Evolutionary conservation across 2,329 filamentous ascomycete species (phyloP).

Genomic region (Aureobasidium namibiae): DNA sequence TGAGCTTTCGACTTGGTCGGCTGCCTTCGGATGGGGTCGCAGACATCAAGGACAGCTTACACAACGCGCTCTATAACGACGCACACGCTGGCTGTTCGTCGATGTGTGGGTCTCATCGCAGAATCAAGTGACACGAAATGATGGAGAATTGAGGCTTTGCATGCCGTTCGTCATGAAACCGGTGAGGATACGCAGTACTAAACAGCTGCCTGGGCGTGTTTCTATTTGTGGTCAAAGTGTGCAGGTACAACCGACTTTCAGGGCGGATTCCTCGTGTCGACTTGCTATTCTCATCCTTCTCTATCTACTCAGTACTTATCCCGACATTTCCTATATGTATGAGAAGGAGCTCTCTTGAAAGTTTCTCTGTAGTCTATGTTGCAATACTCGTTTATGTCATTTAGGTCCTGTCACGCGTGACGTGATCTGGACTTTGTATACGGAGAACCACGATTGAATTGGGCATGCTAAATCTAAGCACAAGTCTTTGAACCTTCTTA

Average conservation of each 20-base stretch:
- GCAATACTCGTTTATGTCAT: too few species aligned
- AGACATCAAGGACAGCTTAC: neutral
- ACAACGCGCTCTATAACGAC: neutral
- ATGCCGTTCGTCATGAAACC: neutral
- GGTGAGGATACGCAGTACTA: neutral
- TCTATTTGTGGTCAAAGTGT: neutral
- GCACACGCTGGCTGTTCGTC: neutral
- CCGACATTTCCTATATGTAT: too few species aligned
- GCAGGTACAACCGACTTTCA: neutral
- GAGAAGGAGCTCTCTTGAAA: neutral
- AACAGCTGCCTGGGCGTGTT: neutral
- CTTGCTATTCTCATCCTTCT: neutral
- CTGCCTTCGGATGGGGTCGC: neutral
- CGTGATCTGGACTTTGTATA: too few species aligned
- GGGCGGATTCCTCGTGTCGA: neutral
- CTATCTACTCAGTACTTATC: too few species aligned
- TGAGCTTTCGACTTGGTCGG: slow-evolving; percentile 1
- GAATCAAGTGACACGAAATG: neutral
- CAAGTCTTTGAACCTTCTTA: too few species aligned
- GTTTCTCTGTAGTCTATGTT: too few species aligned
- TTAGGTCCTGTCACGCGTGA: too few species aligned
- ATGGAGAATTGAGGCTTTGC: neutral
- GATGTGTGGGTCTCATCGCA: neutral
- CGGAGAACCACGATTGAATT: too few species aligned
- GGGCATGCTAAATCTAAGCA: too few species aligned